Evolutionary conservation across 139 green algal species (phyloP).

Genomic region (Volvox africanus): DNA sequence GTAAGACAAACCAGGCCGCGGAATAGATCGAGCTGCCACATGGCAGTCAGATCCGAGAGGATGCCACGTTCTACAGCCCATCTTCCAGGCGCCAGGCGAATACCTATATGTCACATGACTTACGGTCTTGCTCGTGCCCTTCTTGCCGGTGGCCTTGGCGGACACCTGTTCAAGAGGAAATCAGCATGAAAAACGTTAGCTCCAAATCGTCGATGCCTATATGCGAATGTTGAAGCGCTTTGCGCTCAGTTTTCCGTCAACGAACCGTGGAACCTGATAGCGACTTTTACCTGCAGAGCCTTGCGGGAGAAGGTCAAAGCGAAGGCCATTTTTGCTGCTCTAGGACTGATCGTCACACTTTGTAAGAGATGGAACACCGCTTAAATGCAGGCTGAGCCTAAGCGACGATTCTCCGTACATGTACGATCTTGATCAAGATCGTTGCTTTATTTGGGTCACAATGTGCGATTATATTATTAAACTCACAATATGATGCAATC

Average conservation of each 20-base stretch:
- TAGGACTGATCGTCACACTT: not conserved
- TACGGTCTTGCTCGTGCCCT: constrained; percentile 46
- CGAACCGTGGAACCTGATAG: too few relatives aligned
- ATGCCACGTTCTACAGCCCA: too few relatives aligned
- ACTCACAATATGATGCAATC: not conserved
- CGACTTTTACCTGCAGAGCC: constrained; percentile 31
- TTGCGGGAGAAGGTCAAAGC: constrained; percentile 23
- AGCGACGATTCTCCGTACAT: not conserved
- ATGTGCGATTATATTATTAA: not conserved
- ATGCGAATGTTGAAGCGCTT: too few relatives aligned
- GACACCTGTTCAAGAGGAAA: not conserved
- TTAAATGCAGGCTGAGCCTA: not conserved
- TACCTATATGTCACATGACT: too few relatives aligned
- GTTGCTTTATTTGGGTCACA: not conserved
- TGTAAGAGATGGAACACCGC: not conserved
- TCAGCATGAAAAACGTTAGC: too few relatives aligned
- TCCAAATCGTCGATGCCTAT: too few relatives aligned
- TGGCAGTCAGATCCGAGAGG: too few relatives aligned
- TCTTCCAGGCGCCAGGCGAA: too few relatives aligned
- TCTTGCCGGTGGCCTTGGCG: constrained; percentile 43
- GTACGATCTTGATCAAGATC: not conserved
- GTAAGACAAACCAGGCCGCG: too few relatives aligned
- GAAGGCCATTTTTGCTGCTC: constrained; percentile 38
- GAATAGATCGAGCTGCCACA: too few relatives aligned
- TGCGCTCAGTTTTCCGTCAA: too few relatives aligned